Evolutionary conservation across 768 basidiomycete species (phyloP).

Genomic region (Kwoniella heveanensis): DNA sequence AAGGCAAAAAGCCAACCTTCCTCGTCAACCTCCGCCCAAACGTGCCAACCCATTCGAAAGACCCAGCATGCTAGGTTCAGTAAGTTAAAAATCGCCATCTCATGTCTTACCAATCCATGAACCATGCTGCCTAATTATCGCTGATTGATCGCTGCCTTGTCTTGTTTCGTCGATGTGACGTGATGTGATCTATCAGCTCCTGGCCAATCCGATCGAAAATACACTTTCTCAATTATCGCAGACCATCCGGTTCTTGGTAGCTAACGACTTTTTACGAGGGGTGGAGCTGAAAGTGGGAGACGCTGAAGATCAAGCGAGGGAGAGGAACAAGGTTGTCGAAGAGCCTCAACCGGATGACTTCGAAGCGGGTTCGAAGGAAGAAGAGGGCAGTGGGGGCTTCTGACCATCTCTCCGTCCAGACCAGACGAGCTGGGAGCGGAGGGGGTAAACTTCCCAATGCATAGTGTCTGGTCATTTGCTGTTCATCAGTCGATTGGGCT

Average conservation of each 20-base stretch:
- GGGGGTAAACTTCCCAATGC: too few species aligned
- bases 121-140: too few species aligned
- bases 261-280: slow-evolving; percentile 78
- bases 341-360: not conserved
- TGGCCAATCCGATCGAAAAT: slow-evolving; percentile 80
- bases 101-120: too few species aligned
- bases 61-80: slow-evolving; percentile 76
- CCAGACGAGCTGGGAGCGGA: too few species aligned
- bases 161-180: too few species aligned
- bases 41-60: slow-evolving; percentile 55
- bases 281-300: slow-evolving; percentile 82
- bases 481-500: too few species aligned
- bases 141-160: not conserved
- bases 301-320: slow-evolving; percentile 58
- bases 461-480: too few species aligned
- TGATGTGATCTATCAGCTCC: slow-evolving; percentile 61
- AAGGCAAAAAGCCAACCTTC: slow-evolving; percentile 8
- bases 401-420: too few species aligned
- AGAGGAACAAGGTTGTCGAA: slow-evolving; percentile 32
- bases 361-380: too few species aligned
- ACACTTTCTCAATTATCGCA: slow-evolving; percentile 91
- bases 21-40: slow-evolving; percentile 21
- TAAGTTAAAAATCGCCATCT: slow-evolving; percentile 59
- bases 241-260: slow-evolving; percentile 83
- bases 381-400: too few species aligned